Evolutionary conservation across 192 early-diverging fungal genomes (phyloP).

Genomic region (Chytriomyces confervae): DNA sequence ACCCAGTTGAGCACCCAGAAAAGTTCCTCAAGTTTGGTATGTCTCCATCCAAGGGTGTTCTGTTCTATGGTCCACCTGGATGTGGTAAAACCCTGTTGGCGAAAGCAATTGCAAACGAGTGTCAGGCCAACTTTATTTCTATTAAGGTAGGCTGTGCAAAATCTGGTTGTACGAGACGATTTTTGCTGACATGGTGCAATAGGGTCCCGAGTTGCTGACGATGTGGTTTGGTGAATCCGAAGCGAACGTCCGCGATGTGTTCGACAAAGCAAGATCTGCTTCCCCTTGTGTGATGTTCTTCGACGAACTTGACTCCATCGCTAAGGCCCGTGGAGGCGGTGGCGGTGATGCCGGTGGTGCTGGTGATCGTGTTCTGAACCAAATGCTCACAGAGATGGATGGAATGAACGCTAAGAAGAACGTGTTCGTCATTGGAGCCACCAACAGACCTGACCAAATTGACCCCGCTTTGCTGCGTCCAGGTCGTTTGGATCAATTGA

Average conservation of each 20-base stretch:
- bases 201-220: conserved; percentile 96
- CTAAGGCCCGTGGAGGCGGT: conserved; percentile 86
- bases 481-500: conserved; percentile 97
- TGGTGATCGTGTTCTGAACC: conserved; percentile 97
- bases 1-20: conserved; percentile 98
- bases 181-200: conserved; percentile 10
- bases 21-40: conserved; percentile 99
- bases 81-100: conserved; percentile 98
- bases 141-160: conserved; percentile 72
- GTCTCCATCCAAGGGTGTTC: conserved; percentile 93
- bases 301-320: conserved; percentile 98
- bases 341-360: conserved; percentile 89
- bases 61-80: conserved; percentile 99
- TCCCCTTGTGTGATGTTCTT: conserved; percentile 99
- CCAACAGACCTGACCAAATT: conserved; percentile 98
- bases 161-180: neutral
- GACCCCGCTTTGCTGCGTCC: conserved; percentile 96
- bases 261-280: conserved; percentile 97
- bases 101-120: conserved; percentile 99
- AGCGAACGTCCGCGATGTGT: conserved; percentile 98
- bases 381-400: conserved; percentile 99
- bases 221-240: conserved; percentile 99
- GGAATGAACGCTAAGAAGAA: conserved; percentile 99
- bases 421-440: conserved; percentile 99
- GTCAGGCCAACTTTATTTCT: conserved; percentile 99